These are phyloP conservation scores for Talaromyces rugulosus DNA, from an alignment of 2,329 filamentous ascomycete genomes.

Conservation along the genomic window DNA sequence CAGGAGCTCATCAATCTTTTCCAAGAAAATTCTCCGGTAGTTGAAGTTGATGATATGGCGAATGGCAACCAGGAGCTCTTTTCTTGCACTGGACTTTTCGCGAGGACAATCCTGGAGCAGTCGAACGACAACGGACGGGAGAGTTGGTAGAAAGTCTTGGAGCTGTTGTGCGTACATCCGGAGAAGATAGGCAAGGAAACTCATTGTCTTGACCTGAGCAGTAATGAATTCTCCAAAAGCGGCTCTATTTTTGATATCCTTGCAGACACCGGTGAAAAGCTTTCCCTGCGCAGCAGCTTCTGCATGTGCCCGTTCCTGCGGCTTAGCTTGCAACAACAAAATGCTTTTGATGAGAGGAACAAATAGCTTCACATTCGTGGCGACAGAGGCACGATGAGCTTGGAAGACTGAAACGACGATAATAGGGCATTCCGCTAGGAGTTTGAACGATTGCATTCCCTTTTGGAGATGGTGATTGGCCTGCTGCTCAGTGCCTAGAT, in stretches of 20 bases:
- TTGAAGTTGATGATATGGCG: conserved; percentile 99
- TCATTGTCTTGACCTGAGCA: conserved; percentile 98
- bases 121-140: conserved; percentile 87
- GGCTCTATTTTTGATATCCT: conserved; percentile 85
- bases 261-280: conserved; percentile 89
- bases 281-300: conserved; percentile 75
- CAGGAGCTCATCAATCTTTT: conserved; percentile 89
- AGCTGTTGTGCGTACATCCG: conserved; percentile 83
- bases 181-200: conserved; percentile 89
- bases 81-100: conserved; percentile 88
- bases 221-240: conserved; percentile 98
- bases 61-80: conserved; percentile 93
- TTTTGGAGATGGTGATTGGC: conserved; percentile 76
- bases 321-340: conserved; percentile 80
- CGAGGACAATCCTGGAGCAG: conserved; percentile 89
- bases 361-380: conserved; percentile 83
- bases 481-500: conserved; percentile 78
- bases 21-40: conserved; percentile 88
- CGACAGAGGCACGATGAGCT: conserved; percentile 75
- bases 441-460: conserved; percentile 99
- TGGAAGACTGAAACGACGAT: conserved; percentile 99
- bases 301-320: conserved; percentile 84
- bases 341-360: conserved; percentile 92
- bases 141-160: conserved; percentile 76
- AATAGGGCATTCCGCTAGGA: conserved; percentile 94